Percentiles rank a stretch among this genome's conserved stretches.
phyloP scores from a whole-genome alignment of 805 yeast species.

The Metschnikowia sp. region DNA sequence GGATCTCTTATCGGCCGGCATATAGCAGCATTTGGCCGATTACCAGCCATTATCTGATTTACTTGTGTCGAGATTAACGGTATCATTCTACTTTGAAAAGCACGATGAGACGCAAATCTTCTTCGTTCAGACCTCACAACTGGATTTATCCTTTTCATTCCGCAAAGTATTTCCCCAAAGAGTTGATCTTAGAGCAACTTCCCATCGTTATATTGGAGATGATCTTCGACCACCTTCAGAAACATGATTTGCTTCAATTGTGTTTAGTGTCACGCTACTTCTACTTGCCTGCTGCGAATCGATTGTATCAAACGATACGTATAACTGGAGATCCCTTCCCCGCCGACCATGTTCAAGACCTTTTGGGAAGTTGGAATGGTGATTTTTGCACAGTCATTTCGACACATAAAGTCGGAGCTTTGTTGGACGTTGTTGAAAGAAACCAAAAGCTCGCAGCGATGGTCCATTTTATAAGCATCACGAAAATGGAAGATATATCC shows the following conservation, averaged over 20 bases:
- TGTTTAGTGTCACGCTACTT: constrained; percentile 20
- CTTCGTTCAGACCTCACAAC: constrained; percentile 13
- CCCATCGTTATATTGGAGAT: constrained; percentile 18
- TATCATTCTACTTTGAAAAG: neutral
- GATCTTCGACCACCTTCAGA: constrained; percentile 20
- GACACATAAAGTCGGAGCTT: constrained; percentile 7
- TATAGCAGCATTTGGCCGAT: neutral
- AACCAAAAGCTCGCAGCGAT: constrained; percentile 13
- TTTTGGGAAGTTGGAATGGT: constrained; percentile 20
- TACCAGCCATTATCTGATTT: neutral
- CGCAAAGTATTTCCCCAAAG: neutral
- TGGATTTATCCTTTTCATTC: constrained; percentile 6
- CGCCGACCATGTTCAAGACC: constrained; percentile 8
- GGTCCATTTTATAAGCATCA: constrained; percentile 9
- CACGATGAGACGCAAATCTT: constrained; percentile 7
- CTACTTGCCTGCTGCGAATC: constrained; percentile 25
- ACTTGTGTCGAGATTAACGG: neutral
- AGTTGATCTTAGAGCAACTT: constrained; percentile 18
- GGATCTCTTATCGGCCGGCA: constrained; percentile 5
- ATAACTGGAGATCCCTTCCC: constrained; percentile 16
- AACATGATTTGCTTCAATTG: constrained; percentile 22
- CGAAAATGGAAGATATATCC: neutral
- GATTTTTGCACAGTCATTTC: constrained; percentile 15
- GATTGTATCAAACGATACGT: constrained; percentile 22
- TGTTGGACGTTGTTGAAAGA: constrained; percentile 13